Evolutionary conservation across 768 basidiomycete genomes (phyloP), one percentile per base, ranked within the genome.

Genomic region (Suillus paluster): DNA sequence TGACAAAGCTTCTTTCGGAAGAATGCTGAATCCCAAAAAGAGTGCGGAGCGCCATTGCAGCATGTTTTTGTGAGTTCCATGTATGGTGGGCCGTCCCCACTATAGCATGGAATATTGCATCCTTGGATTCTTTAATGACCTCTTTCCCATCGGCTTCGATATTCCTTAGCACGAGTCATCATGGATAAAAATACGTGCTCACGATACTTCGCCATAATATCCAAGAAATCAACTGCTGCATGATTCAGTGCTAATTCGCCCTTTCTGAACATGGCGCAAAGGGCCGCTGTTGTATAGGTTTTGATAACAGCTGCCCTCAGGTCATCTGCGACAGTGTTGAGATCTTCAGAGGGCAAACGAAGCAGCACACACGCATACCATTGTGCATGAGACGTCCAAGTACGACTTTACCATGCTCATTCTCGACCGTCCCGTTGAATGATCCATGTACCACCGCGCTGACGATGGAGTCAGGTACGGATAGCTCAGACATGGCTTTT

Each of bases 171-270:
- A 25, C 36, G 27, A 17, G 39, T 7, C 23, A 19, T 39, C 2
- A 19, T 25, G 23, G 7, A 57, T 56, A 11, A 15, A 39, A 12
- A 38, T 17, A 38, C 2, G 25, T 8, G 53, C 59, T 60, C 27
- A 60, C 59, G 9, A 23, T 60, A 41, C 19, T 60, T 30, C 38
- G 48, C 39, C 11, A 60, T 58, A 21, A 60, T 56, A 23, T 57
- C n/a, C 38, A 60, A 38, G 59, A 60, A 57, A 33, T 36, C 59
- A 33, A 57, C 14, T 14, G 48, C 59, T 30, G 59, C 34, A 30
- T 41, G 17, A 52, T 38, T 60, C 7, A 38, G n/a, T 1, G 12
- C 23, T 11, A 30, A 5, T 6, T 23, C 23, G 2, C 59, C 59
- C 38, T 21, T 55, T n/a, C 19, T 52, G 27, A 60, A 56, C 59